Percentiles rank a stretch among this genome's conserved stretches.
These are phyloP conservation scores for Huntiella abstrusa DNA, from an alignment of 2,329 filamentous ascomycete species.

Conservation along the genomic window DNA sequence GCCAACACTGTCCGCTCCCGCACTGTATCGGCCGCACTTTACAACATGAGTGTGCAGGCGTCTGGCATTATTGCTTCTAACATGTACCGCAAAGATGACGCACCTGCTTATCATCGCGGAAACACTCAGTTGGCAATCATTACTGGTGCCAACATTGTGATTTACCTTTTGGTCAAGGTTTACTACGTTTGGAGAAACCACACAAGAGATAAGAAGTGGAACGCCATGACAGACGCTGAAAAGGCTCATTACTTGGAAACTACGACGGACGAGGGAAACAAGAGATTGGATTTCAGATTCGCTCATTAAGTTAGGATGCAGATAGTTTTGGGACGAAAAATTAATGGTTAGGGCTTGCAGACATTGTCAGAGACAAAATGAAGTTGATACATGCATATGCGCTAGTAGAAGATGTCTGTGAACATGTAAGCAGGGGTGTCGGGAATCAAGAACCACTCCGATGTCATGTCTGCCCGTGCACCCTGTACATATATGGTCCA, in stretches of 20 bases:
- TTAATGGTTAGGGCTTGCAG: too few species aligned
- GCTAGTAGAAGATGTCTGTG: too few species aligned
- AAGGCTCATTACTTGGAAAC: constrained; percentile 18
- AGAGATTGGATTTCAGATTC: constrained; percentile 25
- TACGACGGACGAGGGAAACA: constrained; percentile 26
- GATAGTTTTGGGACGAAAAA: too few species aligned
- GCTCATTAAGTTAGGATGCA: constrained; percentile 16
- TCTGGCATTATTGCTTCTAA: constrained; percentile 18
- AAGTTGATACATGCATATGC: too few species aligned
- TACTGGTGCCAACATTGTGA: constrained; percentile 26
- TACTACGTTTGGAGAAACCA: constrained; percentile 34
- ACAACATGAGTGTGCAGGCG: constrained; percentile 28
- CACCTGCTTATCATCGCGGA: constrained; percentile 20
- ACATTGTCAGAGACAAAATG: too few species aligned
- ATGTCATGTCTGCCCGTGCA: too few species aligned
- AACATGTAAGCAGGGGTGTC: too few species aligned
- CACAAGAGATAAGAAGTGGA: constrained; percentile 26
- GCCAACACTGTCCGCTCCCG: constrained; percentile 38
- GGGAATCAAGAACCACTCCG: too few species aligned
- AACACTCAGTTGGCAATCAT: constrained; percentile 32
- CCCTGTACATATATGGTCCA: too few species aligned
- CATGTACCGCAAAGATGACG: constrained; percentile 25
- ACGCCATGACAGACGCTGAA: constrained; percentile 25
- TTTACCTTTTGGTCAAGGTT: constrained; percentile 29
- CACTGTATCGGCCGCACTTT: constrained; percentile 37